Base-by-base conservation (phyloP, 2,329 filamentous ascomycete genomes). In the Pyrenophora graminea region DNA sequence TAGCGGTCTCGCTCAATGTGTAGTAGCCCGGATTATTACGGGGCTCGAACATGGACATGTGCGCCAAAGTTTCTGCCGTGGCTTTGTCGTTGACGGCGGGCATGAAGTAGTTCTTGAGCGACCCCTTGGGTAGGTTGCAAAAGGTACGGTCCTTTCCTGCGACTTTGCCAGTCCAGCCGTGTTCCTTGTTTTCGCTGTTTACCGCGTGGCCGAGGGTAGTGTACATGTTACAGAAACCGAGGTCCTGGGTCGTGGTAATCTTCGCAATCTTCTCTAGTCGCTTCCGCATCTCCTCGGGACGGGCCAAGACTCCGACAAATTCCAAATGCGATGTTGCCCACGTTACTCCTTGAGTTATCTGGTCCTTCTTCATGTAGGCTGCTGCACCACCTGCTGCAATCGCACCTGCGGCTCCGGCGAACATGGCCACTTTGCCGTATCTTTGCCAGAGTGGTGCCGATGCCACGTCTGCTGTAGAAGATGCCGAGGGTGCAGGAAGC, bases 241-340 rank as follows among this genome's bases (percentile, higher is more conserved):
- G 81, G 10, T 80, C 80, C 12, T 90, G 81, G 51, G 89, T 84
- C 39, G 78, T 72, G 30, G 85, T 80, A 17, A 92, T 76, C 51
- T 80, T 79, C n/a, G 83, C 79, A 70, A 97, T 79, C 53, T 78
- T 81, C n/a, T 79, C 76, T 8, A 96, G 80, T 27, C 94, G 85
- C 66, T 85, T 83, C 61, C 86, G 85, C 58, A 97, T 78, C 67
- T 96, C 91, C 63, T 92, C 88, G 4, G 85, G 85, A n/a, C 90
- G 85, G 40, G 89, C 88, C 6, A 99, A 82, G 66, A 91, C 95
- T 2, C 91, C 91, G 1, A 97, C 90, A 66, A 97, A 99, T 72
- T 94, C 90, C 21, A 99, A 84, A 74, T 99, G 94, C 31, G 90
- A 94, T 13, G 88, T 85, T 12, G 90, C 90, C 91, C 92, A 97